Conservation (phyloP, 2,329 filamentous ascomycete species). For the Penicillium sclerotigenum region DNA sequence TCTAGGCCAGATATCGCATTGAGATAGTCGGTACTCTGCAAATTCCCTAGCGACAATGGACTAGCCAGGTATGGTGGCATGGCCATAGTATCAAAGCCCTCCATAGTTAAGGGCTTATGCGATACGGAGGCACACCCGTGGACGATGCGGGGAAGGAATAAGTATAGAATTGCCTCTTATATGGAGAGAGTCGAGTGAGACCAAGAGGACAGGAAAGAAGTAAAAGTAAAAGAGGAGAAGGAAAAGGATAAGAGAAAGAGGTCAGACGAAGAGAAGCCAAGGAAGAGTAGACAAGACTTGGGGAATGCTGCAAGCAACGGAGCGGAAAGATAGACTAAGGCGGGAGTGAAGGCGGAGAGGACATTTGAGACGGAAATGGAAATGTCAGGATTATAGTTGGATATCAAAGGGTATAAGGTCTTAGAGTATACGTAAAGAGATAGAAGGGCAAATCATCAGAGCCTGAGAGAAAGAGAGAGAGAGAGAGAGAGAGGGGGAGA, state of each 20-base stretch:
- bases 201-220: slow-evolving; percentile 4
- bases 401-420: neutral
- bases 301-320: slow-evolving; percentile 13
- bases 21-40: slow-evolving; percentile 48
- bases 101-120: slow-evolving; percentile 40
- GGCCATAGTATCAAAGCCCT: slow-evolving; percentile 59
- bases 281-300: slow-evolving; percentile 6
- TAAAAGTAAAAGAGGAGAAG: neutral
- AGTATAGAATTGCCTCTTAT: neutral
- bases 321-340: slow-evolving; percentile 9
- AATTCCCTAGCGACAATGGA: slow-evolving; percentile 55
- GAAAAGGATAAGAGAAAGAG: slow-evolving; percentile 1
- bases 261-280: slow-evolving; percentile 4
- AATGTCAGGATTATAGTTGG: neutral
- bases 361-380: slow-evolving; percentile 10
- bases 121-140: slow-evolving; percentile 5
- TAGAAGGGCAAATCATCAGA: slow-evolving; percentile 7
- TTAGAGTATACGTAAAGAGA: slow-evolving; percentile 5
- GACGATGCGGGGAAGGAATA: slow-evolving; percentile 7
- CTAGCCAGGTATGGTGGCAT: slow-evolving; percentile 60
- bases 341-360: slow-evolving; percentile 8
- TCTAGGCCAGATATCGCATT: slow-evolving; percentile 53
- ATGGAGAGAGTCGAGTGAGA: neutral
- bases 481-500: neutral
- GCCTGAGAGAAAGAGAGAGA: slow-evolving; percentile 21